A percentile compares a stretch with the other conserved stretches of the same genome.
These are phyloP conservation scores for Apophysomyces sp. DNA, from an alignment of 371 early-diverging fungal genomes.

Conservation along the genomic window DNA sequence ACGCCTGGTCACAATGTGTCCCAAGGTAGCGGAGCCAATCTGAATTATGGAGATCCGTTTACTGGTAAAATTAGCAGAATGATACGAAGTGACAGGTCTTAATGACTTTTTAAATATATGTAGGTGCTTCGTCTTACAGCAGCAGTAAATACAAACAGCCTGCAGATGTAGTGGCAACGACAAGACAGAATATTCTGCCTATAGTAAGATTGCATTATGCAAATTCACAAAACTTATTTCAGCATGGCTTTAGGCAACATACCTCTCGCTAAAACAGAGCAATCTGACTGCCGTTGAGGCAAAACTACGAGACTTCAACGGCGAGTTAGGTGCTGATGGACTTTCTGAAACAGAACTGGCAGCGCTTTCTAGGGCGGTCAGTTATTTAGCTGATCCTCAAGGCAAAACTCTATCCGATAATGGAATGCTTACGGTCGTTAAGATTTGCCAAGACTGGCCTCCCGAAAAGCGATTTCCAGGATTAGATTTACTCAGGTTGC, in stretches of 20 bases:
- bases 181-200: constrained; percentile 22
- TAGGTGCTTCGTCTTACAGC: constrained; percentile 8
- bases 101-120: not conserved
- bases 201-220: constrained; percentile 10
- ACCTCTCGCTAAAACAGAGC: constrained; percentile 68
- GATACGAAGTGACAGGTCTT: not conserved
- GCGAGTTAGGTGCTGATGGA: constrained; percentile 13
- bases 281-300: constrained; percentile 70
- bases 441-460: constrained; percentile 61
- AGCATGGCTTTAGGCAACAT: constrained; percentile 33
- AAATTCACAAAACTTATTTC: not conserved
- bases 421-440: constrained; percentile 30
- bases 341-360: constrained; percentile 37
- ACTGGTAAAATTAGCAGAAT: constrained; percentile 31
- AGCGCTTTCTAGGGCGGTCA: constrained; percentile 28
- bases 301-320: constrained; percentile 74
- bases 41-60: constrained; percentile 42
- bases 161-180: constrained; percentile 8
- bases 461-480: constrained; percentile 75
- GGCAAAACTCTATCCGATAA: constrained; percentile 19
- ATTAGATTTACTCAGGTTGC: constrained; percentile 81
- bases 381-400: constrained; percentile 42
- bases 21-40: constrained; percentile 1
- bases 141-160: not conserved
- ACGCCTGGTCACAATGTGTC: constrained; percentile 27